These are phyloP conservation scores for Eutrema heterophyllum DNA, from an alignment of 345 rosid genomes.

Conservation along the genomic window DNA sequence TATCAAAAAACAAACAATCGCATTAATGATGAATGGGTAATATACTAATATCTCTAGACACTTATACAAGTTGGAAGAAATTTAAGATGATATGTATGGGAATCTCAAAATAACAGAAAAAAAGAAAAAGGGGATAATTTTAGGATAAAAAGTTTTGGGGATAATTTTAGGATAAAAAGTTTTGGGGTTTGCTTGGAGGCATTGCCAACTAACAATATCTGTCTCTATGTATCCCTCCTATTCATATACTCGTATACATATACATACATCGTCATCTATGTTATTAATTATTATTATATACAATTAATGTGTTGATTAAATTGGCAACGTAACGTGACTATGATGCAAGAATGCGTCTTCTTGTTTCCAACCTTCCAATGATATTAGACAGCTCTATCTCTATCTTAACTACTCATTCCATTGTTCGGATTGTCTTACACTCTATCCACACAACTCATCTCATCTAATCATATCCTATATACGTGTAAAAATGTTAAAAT, in stretches of 20 bases:
- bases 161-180: constrained; percentile 16
- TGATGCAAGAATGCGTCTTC: constrained; percentile 35
- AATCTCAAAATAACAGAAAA: constrained; percentile 21
- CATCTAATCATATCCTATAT: constrained; percentile 2
- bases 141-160: constrained; percentile 22
- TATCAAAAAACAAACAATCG: neutral
- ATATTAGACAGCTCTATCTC: constrained; percentile 26
- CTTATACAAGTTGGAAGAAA: constrained; percentile 19
- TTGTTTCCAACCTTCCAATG: constrained; percentile 28
- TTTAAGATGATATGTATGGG: neutral
- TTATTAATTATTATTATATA: neutral
- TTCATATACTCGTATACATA: constrained; percentile 4
- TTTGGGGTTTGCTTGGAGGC: constrained; percentile 36
- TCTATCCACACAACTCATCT: constrained; percentile 28
- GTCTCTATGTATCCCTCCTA: constrained; percentile 8
- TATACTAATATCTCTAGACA: constrained; percentile 1
- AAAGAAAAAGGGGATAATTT: neutral
- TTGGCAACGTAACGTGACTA: constrained; percentile 32
- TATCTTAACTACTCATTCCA: constrained; percentile 20
- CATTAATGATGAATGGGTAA: constrained; percentile 8
- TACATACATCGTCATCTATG: neutral
- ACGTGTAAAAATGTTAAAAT: neutral
- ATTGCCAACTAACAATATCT: constrained; percentile 38
- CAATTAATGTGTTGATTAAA: constrained; percentile 14
- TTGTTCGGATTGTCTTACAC: constrained; percentile 22